Evolutionary conservation across 305 asterid species (phyloP).

Genomic region (Fraxinus angustifolia): DNA sequence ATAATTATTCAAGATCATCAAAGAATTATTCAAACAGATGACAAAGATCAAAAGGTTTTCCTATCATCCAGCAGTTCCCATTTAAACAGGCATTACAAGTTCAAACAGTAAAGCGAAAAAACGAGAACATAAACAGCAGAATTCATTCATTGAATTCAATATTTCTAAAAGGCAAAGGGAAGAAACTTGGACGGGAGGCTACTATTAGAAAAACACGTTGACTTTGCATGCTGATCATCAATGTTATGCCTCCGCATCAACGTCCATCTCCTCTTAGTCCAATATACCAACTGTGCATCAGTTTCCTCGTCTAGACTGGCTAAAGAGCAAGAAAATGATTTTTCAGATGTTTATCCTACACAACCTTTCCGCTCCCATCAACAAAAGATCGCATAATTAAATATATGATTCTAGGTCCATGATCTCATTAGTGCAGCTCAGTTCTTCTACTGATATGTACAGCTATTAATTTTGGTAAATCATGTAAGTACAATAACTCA

Average conservation of each 20-base stretch:
- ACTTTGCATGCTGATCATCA: constrained; percentile 4
- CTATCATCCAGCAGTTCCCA: background rate
- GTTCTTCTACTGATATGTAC: background rate
- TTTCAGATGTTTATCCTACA: background rate
- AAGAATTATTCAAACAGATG: constrained; percentile 9
- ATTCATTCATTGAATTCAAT: background rate
- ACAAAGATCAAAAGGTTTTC: background rate
- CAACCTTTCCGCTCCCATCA: constrained; percentile 11
- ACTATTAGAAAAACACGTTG: background rate
- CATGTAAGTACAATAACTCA: background rate
- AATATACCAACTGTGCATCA: constrained; percentile 11
- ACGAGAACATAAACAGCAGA: background rate
- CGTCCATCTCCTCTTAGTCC: background rate
- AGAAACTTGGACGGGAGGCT: background rate
- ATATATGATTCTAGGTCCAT: constrained; percentile 1
- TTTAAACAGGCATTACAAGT: background rate
- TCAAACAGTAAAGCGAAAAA: background rate
- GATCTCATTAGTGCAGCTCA: constrained; percentile 10
- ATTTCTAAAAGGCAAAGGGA: constrained; percentile 9
- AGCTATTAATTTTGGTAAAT: constrained; percentile 12
- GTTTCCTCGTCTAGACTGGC: background rate
- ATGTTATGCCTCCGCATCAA: background rate
- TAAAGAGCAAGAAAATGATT: background rate
- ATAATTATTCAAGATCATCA: constrained; percentile 5
- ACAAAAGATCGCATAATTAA: background rate